Conservation (phyloP, 805 yeast species). For the Kregervanrija delftensis region DNA sequence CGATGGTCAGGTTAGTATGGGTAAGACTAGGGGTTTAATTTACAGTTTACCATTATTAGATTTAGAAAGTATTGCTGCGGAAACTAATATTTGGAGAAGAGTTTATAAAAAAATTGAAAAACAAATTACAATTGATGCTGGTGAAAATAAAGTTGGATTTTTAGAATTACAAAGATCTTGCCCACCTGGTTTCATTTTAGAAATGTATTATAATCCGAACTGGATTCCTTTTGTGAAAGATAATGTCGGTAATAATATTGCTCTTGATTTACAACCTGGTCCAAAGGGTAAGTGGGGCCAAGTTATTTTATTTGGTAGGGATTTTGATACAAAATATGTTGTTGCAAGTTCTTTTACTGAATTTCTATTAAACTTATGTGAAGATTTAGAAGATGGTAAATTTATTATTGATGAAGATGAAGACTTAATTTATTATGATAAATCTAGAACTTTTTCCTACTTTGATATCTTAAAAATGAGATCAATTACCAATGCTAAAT, state of each 20-base stretch:
- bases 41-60: constrained; percentile 78
- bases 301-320: constrained; percentile 88
- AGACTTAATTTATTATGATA: constrained; percentile 37
- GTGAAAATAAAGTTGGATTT: constrained; percentile 21
- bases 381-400: constrained; percentile 80
- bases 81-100: constrained; percentile 80
- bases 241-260: constrained; percentile 85
- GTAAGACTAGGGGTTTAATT: constrained; percentile 68
- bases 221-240: constrained; percentile 94
- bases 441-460: constrained; percentile 47
- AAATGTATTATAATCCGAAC: constrained; percentile 76
- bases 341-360: constrained; percentile 87
- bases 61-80: constrained; percentile 71
- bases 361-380: constrained; percentile 73
- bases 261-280: constrained; percentile 81
- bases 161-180: constrained; percentile 54
- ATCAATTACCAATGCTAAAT: constrained; percentile 33
- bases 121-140: constrained; percentile 15
- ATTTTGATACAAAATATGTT: constrained; percentile 82
- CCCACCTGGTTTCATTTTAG: constrained; percentile 70
- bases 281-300: constrained; percentile 80
- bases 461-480: constrained; percentile 64
- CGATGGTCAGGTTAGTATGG: constrained; percentile 85
- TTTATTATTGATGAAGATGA: constrained; percentile 63
- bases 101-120: constrained; percentile 36